Base-by-base conservation (phyloP, 495 filamentous ascomycete genomes). In the Hypoxylon cercidicola region DNA sequence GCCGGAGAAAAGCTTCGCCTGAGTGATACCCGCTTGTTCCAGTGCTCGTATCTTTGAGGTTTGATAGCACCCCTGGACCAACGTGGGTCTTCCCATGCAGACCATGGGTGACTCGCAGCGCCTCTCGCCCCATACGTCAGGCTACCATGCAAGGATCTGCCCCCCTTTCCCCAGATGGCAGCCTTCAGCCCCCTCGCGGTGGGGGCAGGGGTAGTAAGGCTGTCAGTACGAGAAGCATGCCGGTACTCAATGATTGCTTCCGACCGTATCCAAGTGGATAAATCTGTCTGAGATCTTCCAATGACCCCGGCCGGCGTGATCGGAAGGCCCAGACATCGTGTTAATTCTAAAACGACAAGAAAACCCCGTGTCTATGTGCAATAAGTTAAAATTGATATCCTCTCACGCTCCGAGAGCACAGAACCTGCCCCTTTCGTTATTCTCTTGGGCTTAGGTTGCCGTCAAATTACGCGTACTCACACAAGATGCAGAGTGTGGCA, bases 151-250 rank as follows among this genome's bases (percentile, higher is more conserved):
- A 37, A 54, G 55, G 62, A 60, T 60, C 43, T 62, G 39, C 23
- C 48, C 49, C 47, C 55, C 49, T 48, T 47, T 56, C 51, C 45
- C 55, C 51, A 43, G 51, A 60, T 60, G 25, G 35, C 34, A 55
- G 13, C 19, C 53, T 45, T 68, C n/a, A 44, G 52, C 46, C 57
- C 57, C 53, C 59, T 28, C 32, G 43, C 30, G 28, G 49, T 68
- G 60, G 59, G 58, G 60, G 54, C 49, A 55, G 59, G 54, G 58
- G 50, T 32, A 47, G 21, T 55, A 46, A 39, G 55, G 60, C 55
- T 55, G 4, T 28, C 28, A 35, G 50, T 55, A 46, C 45, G 39
- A 55, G 65, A 60, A 59, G 58, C 54, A 41, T 49, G 49, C 11
- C 34, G 40, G 49, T 49, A 23, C 32, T 52, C 37, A 55, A 11